Base-by-base conservation (phyloP, 2,329 filamentous ascomycete genomes). In the Colletotrichum lini region DNA sequence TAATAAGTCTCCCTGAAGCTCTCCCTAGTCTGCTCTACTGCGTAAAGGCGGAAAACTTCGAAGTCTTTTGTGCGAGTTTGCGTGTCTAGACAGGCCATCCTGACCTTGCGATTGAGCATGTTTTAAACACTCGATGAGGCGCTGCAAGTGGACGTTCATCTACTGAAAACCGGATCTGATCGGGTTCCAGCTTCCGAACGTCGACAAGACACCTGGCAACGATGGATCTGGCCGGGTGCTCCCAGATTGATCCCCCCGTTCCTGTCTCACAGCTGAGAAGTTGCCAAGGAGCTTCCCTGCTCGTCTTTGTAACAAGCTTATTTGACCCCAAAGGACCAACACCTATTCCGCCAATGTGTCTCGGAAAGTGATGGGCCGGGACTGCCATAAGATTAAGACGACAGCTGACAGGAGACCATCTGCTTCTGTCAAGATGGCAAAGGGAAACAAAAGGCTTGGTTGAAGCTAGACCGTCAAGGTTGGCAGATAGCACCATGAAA, bases 401-500 rank as follows among this genome's bases (percentile, higher is more conserved):
- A 57, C 67, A 70, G 67, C 49, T 70, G 64, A 70, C 67, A 67
- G 54, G 67, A 70, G 45, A 42, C 44, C 49, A 49, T 44, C 44
- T 10, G 35, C 67, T 49, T 49, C 54, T 60, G 30, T 56, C 52
- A 56, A 40, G 30, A 13, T 15, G 49, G 52, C 5, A 26, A 49
- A 15, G 26, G 40, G 54, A 70, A 67, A 60, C 21, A 35, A 30
- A 49, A 18, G 30, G 30, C 10, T 21, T 30, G 10, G 40, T 61
- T 40, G 12, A 35, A 35, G 30, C 53, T 40, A 26, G 49, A 8
- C 2, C 21, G 44, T 26, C 35, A 45, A 49, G 50, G 7, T 5
- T 60, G 2, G 9, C 35, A 4, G n/a, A 6, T 8, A 40, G 44
- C 45, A 13, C 2, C 26, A 40, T 6, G 15, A 62, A 44, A 13